phyloP scores from a whole-genome alignment of 345 rosid species.

The Sisymbrium altissimum region DNA sequence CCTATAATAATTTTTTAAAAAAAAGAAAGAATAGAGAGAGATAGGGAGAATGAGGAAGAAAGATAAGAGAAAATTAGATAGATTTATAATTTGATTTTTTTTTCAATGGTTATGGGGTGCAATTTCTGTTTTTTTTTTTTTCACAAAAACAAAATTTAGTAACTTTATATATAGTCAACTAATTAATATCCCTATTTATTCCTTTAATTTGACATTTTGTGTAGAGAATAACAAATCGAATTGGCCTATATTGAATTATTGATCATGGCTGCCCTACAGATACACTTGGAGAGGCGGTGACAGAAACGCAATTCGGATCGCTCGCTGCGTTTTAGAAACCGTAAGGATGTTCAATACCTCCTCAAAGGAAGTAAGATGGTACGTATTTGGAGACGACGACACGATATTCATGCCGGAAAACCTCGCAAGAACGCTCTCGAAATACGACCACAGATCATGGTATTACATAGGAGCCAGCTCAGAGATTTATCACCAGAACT shows the following conservation, averaged over 20 bases:
- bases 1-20: too few species aligned
- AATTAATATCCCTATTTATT: neutral
- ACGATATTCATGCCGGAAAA: slow-evolving; percentile 66
- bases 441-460: slow-evolving; percentile 76
- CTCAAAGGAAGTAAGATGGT: slow-evolving; percentile 61
- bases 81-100: too few species aligned
- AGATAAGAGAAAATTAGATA: too few species aligned
- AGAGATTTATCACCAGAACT: slow-evolving; percentile 62
- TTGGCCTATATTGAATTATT: neutral
- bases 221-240: neutral
- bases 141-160: too few species aligned
- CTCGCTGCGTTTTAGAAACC: slow-evolving; percentile 63
- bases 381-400: slow-evolving; percentile 83
- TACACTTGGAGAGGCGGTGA: slow-evolving; percentile 59
- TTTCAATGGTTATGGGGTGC: too few species aligned
- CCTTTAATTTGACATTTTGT: neutral
- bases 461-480: slow-evolving; percentile 74
- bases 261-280: neutral
- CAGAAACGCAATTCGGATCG: slow-evolving; percentile 69
- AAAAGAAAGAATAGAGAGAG: too few species aligned
- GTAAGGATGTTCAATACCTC: slow-evolving; percentile 27
- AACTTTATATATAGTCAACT: too few species aligned
- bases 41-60: too few species aligned
- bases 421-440: slow-evolving; percentile 65
- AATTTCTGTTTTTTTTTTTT: too few species aligned